Percentiles rank a stretch among this genome's conserved stretches.
These are phyloP conservation scores for Pezicula rhizophila DNA, from an alignment of 2,329 filamentous ascomycete species.

Conservation along the genomic window DNA sequence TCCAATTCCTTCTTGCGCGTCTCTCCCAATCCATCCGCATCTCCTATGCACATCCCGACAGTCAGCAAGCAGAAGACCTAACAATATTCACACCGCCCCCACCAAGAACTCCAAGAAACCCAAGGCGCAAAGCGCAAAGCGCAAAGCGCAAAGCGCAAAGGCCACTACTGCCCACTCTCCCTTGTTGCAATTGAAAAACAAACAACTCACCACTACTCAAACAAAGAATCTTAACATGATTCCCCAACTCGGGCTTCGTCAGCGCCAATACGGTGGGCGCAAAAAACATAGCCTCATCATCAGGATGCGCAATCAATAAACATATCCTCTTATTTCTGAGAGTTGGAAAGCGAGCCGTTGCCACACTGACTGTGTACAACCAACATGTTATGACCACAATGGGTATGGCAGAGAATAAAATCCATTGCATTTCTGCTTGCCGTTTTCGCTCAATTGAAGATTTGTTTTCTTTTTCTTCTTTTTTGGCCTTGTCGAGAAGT, in stretches of 20 bases:
- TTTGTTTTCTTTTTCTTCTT: too few species aligned
- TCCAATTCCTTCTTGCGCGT: constrained; percentile 78
- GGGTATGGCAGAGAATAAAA: constrained; percentile 25
- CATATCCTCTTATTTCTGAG: constrained; percentile 81
- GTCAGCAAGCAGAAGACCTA: constrained; percentile 13
- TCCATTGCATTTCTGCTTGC: constrained; percentile 21
- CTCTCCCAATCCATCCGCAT: constrained; percentile 82
- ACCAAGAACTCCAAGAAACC: too few species aligned
- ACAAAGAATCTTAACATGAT: constrained; percentile 92
- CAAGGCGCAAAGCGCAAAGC: too few species aligned
- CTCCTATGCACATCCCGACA: constrained; percentile 40
- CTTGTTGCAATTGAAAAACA: neutral
- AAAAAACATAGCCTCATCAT: constrained; percentile 99
- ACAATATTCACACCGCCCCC: neutral
- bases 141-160: too few species aligned
- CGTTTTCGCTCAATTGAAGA: too few species aligned
- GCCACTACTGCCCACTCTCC: neutral
- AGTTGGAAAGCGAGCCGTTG: constrained; percentile 50
- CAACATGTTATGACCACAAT: constrained; percentile 32
- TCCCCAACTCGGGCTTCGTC: constrained; percentile 70
- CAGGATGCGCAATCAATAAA: constrained; percentile 91
- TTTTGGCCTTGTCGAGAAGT: neutral
- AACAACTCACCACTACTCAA: constrained; percentile 65
- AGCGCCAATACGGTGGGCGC: constrained; percentile 82
- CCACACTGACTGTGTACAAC: constrained; percentile 29